phyloP scores from a whole-genome alignment of 2,329 filamentous ascomycete genomes.

The Fusarium nisikadoi region DNA sequence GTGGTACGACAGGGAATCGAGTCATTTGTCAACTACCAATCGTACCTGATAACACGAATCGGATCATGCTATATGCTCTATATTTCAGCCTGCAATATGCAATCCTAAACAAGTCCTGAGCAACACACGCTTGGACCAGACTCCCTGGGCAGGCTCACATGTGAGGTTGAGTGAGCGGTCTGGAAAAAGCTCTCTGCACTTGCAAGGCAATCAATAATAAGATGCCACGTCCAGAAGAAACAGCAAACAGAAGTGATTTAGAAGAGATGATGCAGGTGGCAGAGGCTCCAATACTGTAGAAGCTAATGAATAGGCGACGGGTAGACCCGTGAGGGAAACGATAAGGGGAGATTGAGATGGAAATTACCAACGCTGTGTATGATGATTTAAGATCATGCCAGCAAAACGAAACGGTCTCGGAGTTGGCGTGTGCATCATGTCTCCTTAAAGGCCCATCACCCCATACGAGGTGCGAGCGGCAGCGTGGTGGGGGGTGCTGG shows the following conservation, averaged over 20 bases:
- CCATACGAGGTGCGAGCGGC: slow-evolving; percentile 31
- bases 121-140: slow-evolving; percentile 17
- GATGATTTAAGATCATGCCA: slow-evolving; percentile 35
- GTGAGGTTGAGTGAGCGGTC: slow-evolving; percentile 18
- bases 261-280: slow-evolving; percentile 4
- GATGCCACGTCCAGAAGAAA: neutral
- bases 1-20: slow-evolving; percentile 30
- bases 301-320: neutral
- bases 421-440: slow-evolving; percentile 20
- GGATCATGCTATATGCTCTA: slow-evolving; percentile 24
- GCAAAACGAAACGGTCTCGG: slow-evolving; percentile 18
- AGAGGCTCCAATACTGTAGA: neutral
- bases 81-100: slow-evolving; percentile 21
- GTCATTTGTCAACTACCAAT: slow-evolving; percentile 10
- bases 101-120: neutral
- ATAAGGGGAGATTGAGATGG: neutral
- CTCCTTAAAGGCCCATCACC: slow-evolving; percentile 25
- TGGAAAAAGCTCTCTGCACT: neutral
- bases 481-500: slow-evolving; percentile 21
- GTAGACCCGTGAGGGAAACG: neutral
- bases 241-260: neutral
- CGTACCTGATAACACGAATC: slow-evolving; percentile 11
- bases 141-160: slow-evolving; percentile 13
- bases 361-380: slow-evolving; percentile 2
- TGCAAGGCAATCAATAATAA: neutral